Base-by-base conservation (phyloP, 768 basidiomycete genomes). In the Boletus rubropictus region DNA sequence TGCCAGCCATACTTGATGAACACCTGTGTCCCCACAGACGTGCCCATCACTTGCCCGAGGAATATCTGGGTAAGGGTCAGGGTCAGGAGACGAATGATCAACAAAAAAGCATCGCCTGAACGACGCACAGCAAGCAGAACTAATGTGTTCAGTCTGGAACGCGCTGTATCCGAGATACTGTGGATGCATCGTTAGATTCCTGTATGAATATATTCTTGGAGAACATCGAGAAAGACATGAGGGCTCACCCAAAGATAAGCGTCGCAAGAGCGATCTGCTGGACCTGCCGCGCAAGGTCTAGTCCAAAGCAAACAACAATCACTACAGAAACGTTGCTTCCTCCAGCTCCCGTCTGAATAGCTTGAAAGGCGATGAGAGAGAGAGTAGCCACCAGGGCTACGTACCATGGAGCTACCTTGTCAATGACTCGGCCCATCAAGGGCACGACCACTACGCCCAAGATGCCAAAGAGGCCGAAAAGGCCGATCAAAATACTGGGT, bases 11-110 rank as follows among this genome's bases (percentile, higher is more conserved):
- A 69, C 8, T 68, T 50, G 27, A 83, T 72, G 64, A 87, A 92
- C 5, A 89, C 74, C 40, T 77, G 62, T 0, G 85, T 84, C n/a
- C 86, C 82, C 2, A 80, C 81, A 0, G 85, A 73, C 1, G 86
- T 88, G 21, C 88, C 88, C 65, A 84, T 81, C 7, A 89, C 82
- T 68, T 89, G 87, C 0, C 88, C 87, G 24, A 85, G 73, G 62
- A 88, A 88, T 29, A 83, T 55, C 64, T 71, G 38, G 24, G 28
- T 18, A 34, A 25, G n/a, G 4, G 24, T 8, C 14, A 18, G 24
- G n/a, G 22, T 48, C 2, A 29, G 22, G 48, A 25, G 8, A 37
- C 15, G 9, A 21, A 10, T 7, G 20, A 20, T 6, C 4, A 7
- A 25, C 31, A 12, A 12, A 5, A 21, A n/a, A n/a, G n/a, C n/a